Evolutionary conservation across 768 basidiomycete species (phyloP), one percentile per base, ranked within the genome.

Genomic region (Exidia glandulosa): DNA sequence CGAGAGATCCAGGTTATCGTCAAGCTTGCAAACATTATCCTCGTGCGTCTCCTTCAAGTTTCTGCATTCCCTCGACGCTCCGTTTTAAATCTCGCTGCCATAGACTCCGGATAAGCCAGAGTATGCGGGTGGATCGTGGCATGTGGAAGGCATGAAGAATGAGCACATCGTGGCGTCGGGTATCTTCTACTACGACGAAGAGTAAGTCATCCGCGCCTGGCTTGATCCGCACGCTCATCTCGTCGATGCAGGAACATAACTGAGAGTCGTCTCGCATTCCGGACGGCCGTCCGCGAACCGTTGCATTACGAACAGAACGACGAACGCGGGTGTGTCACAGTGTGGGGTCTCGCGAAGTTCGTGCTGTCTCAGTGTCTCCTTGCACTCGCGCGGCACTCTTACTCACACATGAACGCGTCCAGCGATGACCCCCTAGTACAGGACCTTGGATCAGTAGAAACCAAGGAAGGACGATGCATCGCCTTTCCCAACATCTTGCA

Each of bases 401-500:
- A 3, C 13, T n/a, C 27, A 27, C 19, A 32, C 30, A 19, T 41
- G 14, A 29, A 25, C 23, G 30, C 48, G 2, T 1, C 32, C 25
- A 64, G 63, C 19, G 57, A 58, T 27, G 45, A 36, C 0, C 25
- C 63, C 7, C 55, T 29, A 23, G 31, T 60, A 59, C 81, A 84
- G 66, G 70, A 76, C 62, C 68, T 81, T 36, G 69, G 69, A 25
- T 27, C 58, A 2, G 59, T 68, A 14, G 69, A 72, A 2, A 67
- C 80, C 23, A 67, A 61, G 1, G 56, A 64, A 19, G 77, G 75
- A 4, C 69, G 79, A 33, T 72, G 69, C 34, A 64, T 82, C 37
- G 74, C 75, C 37, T 83, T 80, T 61, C 83, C 82, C 19, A 84
- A 84, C 66, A 76, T 82, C 48, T 83, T 81, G 67, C 50, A 54